phyloP scores from a whole-genome alignment of 2,329 filamentous ascomycete genomes.

The Chaetomiaceae sp. region DNA sequence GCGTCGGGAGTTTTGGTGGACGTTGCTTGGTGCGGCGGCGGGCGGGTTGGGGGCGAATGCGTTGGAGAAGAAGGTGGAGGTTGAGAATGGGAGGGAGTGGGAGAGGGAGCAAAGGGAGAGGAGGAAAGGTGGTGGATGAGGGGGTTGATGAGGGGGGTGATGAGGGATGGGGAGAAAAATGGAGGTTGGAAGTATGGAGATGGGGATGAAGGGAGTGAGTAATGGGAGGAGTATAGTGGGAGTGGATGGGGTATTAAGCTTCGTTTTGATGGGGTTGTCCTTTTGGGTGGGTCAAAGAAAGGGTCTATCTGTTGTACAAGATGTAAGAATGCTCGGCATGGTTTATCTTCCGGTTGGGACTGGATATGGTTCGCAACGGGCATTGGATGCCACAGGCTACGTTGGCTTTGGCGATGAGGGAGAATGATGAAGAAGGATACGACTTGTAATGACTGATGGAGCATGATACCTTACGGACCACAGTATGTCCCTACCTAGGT shows the following conservation, averaged over 20 bases:
- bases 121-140: too few relatives aligned
- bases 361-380: neutral
- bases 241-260: neutral
- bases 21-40: constrained; percentile 51
- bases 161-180: neutral
- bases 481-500: too few relatives aligned
- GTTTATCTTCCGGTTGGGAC: too few relatives aligned
- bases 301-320: neutral
- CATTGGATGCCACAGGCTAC: too few relatives aligned
- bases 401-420: too few relatives aligned
- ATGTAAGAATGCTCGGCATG: neutral
- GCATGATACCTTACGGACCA: too few relatives aligned
- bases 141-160: too few relatives aligned
- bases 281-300: neutral
- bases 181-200: neutral
- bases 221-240: neutral
- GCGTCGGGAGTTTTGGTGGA: constrained; percentile 40
- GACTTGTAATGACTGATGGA: neutral
- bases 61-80: constrained; percentile 38
- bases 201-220: neutral
- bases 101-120: constrained; percentile 17
- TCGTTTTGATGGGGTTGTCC: neutral
- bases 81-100: constrained; percentile 27
- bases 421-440: too few relatives aligned
- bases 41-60: constrained; percentile 53